Evolutionary conservation across 768 basidiomycete species (phyloP), one percentile per base, ranked within the genome.

Genomic region (Leucosporidium yakuticum): DNA sequence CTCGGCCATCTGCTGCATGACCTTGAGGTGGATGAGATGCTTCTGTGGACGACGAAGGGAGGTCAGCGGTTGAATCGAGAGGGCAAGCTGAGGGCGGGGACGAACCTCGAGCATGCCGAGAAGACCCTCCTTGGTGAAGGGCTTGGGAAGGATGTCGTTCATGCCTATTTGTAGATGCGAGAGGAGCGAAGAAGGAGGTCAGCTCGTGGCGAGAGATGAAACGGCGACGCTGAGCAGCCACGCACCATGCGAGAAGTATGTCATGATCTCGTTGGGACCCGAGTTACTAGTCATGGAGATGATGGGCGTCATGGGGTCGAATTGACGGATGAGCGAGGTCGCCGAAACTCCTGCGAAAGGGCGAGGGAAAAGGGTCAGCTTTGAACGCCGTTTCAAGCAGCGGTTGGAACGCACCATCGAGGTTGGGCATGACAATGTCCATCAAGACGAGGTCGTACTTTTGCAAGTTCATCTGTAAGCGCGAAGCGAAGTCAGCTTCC

Each of bases 271-370:
- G 79, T 88, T 88, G 32, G 93, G 92, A 74, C 91, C 89, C 63
- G 90, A 91, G 78, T 93, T 95, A 75, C 87, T 88, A 62, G 94
- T 98, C 95, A 98, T 98, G 29, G 92, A 95, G 72, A 98, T 96
- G 77, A 98, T 97, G 7, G 95, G 95, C 51, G 94, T 96, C 81
- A 87, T 88, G 66, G 87, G 86, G 80, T 97, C 93, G 77, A 97
- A 98, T 80, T 93, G 90, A 23, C 95, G 84, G 73, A 98, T 96
- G 74, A 97, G 79, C 65, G 87, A 91, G 48, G 95, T 97, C 15
- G 95, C 95, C 4, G 88, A 87, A 32, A 93, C 86, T 34, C 92
- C 91, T 70, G 92, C 87, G 74, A 90, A 80, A 77, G 89, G 29
- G 92, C 87, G 74, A 90, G 80, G 77, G 89, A n/a, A n/a, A 23